Percentiles rank a stretch among this genome's conserved stretches.
phyloP scores from a whole-genome alignment of 2,329 filamentous ascomycete species.

The Amauroascus verrucosus region DNA sequence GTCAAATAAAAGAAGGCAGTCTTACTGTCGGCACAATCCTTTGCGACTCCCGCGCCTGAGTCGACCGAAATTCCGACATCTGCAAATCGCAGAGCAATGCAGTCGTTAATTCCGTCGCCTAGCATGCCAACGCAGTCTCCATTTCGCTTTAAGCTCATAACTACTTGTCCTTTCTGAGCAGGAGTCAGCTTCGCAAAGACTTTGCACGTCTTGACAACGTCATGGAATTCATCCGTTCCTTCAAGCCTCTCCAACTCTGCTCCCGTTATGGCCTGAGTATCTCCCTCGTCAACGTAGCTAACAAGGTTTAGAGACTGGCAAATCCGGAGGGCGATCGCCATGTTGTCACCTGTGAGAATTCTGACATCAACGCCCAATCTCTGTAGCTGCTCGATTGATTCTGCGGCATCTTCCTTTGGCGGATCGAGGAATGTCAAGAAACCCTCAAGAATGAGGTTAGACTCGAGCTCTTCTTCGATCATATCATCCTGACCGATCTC shows the following conservation, averaged over 20 bases:
- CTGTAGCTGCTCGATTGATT: conserved; percentile 2
- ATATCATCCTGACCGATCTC: neutral
- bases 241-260: neutral
- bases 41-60: conserved; percentile 5
- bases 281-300: neutral
- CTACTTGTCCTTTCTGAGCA: conserved; percentile 1
- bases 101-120: conserved; percentile 6
- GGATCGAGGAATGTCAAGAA: conserved; percentile 5
- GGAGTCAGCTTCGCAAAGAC: conserved; percentile 6
- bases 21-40: conserved; percentile 5
- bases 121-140: conserved; percentile 8
- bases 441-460: neutral
- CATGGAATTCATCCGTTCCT: conserved; percentile 6
- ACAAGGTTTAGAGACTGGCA: conserved; percentile 4
- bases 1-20: neutral
- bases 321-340: neutral
- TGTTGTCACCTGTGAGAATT: conserved; percentile 6
- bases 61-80: conserved; percentile 7
- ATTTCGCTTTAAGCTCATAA: conserved; percentile 2
- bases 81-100: conserved; percentile 2
- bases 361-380: neutral
- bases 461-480: conserved; percentile 4
- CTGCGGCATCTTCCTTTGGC: conserved; percentile 8
- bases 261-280: conserved; percentile 1
- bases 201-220: conserved; percentile 4